Base-by-base conservation (phyloP, 2,329 filamentous ascomycete genomes). In the Drechslerella coelobrocha region DNA sequence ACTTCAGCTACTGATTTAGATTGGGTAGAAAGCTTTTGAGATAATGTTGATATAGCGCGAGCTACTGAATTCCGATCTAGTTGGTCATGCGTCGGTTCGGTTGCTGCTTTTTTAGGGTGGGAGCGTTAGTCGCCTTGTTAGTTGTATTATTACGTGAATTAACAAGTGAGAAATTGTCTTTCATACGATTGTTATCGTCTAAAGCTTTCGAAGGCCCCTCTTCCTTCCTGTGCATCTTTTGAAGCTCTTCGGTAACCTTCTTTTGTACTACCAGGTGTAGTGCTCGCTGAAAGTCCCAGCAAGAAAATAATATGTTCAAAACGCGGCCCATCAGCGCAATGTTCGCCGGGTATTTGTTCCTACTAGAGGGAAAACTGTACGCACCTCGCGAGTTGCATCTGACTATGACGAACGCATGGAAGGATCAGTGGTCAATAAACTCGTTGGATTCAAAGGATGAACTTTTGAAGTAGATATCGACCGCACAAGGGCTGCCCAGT, bases 1-100 rank as follows among this genome's bases (percentile, higher is more conserved):
- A 92, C 90, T 74, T 91, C 78, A 74, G 88, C 82, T 6, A 29
- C 19, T 2, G 60, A 48, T n/a, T n/a, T 39, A n/a, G 60, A 34
- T 48, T 66, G 55, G 8, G 45, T 41, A 7, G 51, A 54, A 10
- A 72, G 41, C 47, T 72, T 72, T 12, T 61, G 57, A 10, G 68
- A 72, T 29, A 72, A 41, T 24, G 34, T 52, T 14, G 41, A 17
- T 29, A 72, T 61, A 6, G 68, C 66, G 27, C 51, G 61, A 26
- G 54, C 26, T 17, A 72, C 55, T 17, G 54, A 45, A 27, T 54
- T 53, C 41, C 68, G 27, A n/a, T 54, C 51, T 7, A 66, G 34
- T 12, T 59, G 27, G n/a, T 56, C 50, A 8, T 48, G 45, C 12
- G 3, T n/a, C n/a, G 45, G 17, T 56, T 60, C 65, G 45, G 57